A percentile compares a stretch with the other conserved stretches of the same genome.
These are phyloP conservation scores for Fistulina hepatica DNA, from an alignment of 1,284 basidiomycete genomes.

Conservation along the genomic window DNA sequence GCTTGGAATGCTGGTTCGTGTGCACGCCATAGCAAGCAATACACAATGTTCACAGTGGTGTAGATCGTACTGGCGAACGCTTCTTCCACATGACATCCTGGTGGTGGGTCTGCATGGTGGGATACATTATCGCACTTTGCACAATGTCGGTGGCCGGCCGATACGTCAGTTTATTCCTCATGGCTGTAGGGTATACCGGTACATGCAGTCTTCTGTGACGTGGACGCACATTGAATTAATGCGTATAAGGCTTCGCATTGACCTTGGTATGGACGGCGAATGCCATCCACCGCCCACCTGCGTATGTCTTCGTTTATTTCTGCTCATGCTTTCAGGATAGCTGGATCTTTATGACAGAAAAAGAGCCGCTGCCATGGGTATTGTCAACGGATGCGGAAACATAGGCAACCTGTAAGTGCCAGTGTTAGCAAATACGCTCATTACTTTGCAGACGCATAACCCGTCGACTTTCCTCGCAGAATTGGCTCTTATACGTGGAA, in stretches of 20 bases:
- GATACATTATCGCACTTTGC: conserved; percentile 48
- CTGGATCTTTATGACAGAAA: conserved; percentile 4
- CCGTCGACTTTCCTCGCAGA: conserved; percentile 16
- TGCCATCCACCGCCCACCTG: conserved; percentile 51
- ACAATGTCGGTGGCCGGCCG: conserved; percentile 45
- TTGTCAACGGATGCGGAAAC: conserved; percentile 10
- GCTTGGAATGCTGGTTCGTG: conserved; percentile 54
- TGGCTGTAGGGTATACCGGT: conserved; percentile 48
- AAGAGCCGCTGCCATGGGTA: conserved; percentile 12
- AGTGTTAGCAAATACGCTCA: neutral
- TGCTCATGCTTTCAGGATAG: conserved; percentile 4
- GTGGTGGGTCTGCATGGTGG: conserved; percentile 53
- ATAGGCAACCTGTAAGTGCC: conserved; percentile 8
- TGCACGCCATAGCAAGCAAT: neutral
- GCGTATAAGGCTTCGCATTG: conserved; percentile 40
- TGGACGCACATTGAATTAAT: neutral
- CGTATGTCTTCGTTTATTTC: conserved; percentile 20
- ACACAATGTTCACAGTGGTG: neutral
- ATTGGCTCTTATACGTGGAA: conserved; percentile 46
- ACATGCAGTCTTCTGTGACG: conserved; percentile 13
- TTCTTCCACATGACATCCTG: conserved; percentile 55
- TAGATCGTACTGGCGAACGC: conserved; percentile 51
- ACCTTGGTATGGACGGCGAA: conserved; percentile 55
- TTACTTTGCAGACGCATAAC: neutral
- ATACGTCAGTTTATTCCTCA: conserved; percentile 56